Base-by-base conservation (phyloP, 305 asterid species). In the Fraxinus dipetala region DNA sequence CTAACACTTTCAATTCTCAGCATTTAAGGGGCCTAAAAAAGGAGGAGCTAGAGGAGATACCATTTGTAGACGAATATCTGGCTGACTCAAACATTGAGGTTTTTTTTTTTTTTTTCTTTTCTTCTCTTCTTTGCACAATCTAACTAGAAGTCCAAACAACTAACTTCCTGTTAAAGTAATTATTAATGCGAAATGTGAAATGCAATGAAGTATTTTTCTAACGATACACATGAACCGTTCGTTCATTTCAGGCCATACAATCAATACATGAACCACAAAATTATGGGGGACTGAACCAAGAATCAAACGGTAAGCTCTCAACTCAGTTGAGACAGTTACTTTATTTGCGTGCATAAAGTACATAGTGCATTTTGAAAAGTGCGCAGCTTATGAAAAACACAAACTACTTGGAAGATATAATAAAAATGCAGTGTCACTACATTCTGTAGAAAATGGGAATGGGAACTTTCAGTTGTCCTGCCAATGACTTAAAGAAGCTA, bases 1-100 rank as follows among this genome's bases (percentile, higher is more conserved):
- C 81, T 81, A 48, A 83, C 78, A 75, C 78, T 77, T 84, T n/a
- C 70, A 77, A 72, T 79, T 80, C 78, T 86, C 96, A 95, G 99
- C 87, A 90, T 86, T 82, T 95, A 89, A 91, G 86, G 84, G 90
- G 77, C 82, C 75, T 91, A 75, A 88, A 88, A 80, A 93, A 84
- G 86, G 93, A 92, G 84, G 93, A 87, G 92, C 88, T 91, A 83
- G 91, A 91, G 67, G 96, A 94, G 92, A 89, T 95, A 84, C 93
- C 96, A 78, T 88, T 87, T 75, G 87, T 85, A 80, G 75, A 86
- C 16, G 98, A 94, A 51, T 78, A 92, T 69, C 83, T 94, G 56
- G 89, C 80, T 35, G 97, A 95, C 87, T 79, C 96, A 59, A 86
- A 86, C 75, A 75, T 79, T 13, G 97, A 92, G 99, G 99, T 94